Conservation (phyloP, 345 rosid genomes). For the Melastoma malabathricum region DNA sequence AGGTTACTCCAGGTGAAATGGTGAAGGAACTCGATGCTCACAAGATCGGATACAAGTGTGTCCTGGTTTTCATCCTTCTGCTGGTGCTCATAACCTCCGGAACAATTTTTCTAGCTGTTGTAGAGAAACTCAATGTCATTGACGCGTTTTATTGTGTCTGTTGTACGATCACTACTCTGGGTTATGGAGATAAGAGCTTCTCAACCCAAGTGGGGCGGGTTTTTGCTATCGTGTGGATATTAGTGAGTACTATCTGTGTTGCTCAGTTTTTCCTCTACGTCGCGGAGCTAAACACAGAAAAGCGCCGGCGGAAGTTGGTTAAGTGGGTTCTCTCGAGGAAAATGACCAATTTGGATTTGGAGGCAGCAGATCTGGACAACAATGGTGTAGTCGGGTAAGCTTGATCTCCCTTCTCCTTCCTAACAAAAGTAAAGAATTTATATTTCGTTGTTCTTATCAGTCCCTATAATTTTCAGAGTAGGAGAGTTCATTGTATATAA, state of each 20-base stretch:
- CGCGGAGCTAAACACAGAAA: slow-evolving; percentile 55
- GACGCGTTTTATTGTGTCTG: slow-evolving; percentile 80
- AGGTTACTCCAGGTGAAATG: slow-evolving; percentile 25
- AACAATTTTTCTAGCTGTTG: slow-evolving; percentile 19
- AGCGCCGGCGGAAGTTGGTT: slow-evolving; percentile 39
- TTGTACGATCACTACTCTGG: slow-evolving; percentile 69
- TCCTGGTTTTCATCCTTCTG: slow-evolving; percentile 23
- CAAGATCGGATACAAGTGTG: slow-evolving; percentile 42
- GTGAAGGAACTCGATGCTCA: slow-evolving; percentile 43
- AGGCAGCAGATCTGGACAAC: slow-evolving; percentile 72
- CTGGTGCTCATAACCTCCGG: slow-evolving; percentile 36
- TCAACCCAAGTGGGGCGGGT: slow-evolving; percentile 36
- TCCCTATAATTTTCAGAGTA: slow-evolving; percentile 21
- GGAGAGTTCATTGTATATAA: slow-evolving; percentile 59
- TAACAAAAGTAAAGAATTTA: neutral
- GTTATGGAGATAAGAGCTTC: slow-evolving; percentile 81
- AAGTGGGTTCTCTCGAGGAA: slow-evolving; percentile 60
- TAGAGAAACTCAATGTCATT: slow-evolving; percentile 32
- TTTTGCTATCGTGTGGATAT: slow-evolving; percentile 67
- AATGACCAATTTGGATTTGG: slow-evolving; percentile 50
- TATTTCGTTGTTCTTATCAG: neutral
- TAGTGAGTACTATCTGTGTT: slow-evolving; percentile 41
- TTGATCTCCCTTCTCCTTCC: neutral
- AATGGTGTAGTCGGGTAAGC: slow-evolving; percentile 68
- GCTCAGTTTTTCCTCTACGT: slow-evolving; percentile 58